Percentiles rank a stretch among this genome's conserved stretches.
phyloP scores from a whole-genome alignment of 176 grass and related monocot species.

The Triticum urartu region DNA sequence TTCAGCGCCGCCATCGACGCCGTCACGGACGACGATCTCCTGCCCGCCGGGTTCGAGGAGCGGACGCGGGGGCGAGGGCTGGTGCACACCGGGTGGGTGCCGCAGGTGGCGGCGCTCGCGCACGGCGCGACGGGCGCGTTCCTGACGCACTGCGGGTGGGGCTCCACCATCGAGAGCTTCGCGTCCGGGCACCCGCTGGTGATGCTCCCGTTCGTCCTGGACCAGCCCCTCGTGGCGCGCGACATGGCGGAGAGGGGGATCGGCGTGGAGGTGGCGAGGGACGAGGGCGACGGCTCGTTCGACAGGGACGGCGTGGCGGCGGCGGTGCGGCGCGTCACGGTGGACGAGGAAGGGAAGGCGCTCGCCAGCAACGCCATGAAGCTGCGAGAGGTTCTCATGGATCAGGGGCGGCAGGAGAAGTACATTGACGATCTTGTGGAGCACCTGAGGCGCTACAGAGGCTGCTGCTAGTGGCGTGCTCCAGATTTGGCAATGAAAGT shows the following conservation, averaged over 20 bases:
- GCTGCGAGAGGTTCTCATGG: background rate
- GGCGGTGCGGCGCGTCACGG: conserved; percentile 32
- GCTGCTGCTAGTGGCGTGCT: background rate
- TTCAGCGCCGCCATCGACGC: background rate
- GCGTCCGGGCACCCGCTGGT: conserved; percentile 52
- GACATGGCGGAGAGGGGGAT: conserved; percentile 26
- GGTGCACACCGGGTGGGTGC: conserved; percentile 40
- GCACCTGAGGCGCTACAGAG: background rate
- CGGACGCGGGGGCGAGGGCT: background rate
- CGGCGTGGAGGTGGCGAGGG: conserved; percentile 39
- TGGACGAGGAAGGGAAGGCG: conserved; percentile 46
- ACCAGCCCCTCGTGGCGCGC: conserved; percentile 42
- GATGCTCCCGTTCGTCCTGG: conserved; percentile 41
- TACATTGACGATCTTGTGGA: conserved; percentile 46
- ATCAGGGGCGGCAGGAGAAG: conserved; percentile 6
- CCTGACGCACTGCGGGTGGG: conserved; percentile 68
- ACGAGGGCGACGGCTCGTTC: conserved; percentile 42
- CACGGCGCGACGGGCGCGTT: conserved; percentile 46
- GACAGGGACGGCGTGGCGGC: conserved; percentile 5
- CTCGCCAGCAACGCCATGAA: conserved; percentile 17
- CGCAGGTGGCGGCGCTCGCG: conserved; percentile 37
- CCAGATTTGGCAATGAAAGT: background rate
- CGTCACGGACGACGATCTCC: background rate
- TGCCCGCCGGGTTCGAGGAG: conserved; percentile 42
- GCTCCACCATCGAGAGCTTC: conserved; percentile 57